Conservation (phyloP, 305 asterid genomes). For the Rubia balearica region DNA sequence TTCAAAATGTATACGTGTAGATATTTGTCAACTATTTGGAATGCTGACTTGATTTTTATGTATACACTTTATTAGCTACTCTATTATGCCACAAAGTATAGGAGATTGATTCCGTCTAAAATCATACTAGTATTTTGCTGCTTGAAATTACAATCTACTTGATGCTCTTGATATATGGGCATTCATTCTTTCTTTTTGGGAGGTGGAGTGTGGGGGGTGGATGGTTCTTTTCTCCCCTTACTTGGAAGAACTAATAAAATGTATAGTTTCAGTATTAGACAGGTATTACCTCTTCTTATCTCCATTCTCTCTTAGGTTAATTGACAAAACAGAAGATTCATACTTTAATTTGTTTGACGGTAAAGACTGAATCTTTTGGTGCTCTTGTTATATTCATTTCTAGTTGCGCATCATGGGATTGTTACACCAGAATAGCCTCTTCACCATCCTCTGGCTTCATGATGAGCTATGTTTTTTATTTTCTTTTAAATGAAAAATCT, state of each 20-base stretch:
- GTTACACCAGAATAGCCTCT: neutral
- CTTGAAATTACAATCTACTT: neutral
- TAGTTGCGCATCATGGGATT: neutral
- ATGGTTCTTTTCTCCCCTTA: neutral
- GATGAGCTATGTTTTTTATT: neutral
- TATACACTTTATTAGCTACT: neutral
- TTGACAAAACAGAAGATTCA: neutral
- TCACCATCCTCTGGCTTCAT: neutral
- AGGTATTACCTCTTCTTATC: neutral
- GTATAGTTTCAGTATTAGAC: neutral
- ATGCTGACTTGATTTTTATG: neutral
- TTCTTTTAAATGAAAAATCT: neutral
- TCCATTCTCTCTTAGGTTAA: conserved; percentile 1
- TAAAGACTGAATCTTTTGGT: neutral
- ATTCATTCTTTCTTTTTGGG: neutral
- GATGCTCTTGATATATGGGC: neutral
- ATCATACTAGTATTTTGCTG: neutral
- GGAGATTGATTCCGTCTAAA: neutral
- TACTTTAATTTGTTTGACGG: neutral
- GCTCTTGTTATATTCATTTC: neutral
- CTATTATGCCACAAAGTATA: neutral
- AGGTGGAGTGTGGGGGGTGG: too few species aligned
- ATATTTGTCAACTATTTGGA: neutral
- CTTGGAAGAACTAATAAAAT: neutral
- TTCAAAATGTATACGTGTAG: neutral